These are phyloP conservation scores for Blastobotrys persicus DNA, from an alignment of 1,139 yeast species.

Conservation along the genomic window DNA sequence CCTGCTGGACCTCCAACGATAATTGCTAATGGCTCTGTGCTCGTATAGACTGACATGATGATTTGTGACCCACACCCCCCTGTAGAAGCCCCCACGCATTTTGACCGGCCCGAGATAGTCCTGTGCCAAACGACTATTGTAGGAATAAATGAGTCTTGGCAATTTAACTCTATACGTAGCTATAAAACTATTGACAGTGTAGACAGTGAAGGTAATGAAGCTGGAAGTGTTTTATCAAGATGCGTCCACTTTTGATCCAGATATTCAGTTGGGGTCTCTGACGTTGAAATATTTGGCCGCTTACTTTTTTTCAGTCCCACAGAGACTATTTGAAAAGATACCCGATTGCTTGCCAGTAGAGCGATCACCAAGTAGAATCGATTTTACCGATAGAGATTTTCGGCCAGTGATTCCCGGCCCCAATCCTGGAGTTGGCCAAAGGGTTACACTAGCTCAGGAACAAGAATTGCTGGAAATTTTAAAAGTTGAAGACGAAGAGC, in stretches of 20 bases:
- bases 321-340: neutral
- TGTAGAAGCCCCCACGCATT: neutral
- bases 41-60: neutral
- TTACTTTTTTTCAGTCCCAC: conserved; percentile 4
- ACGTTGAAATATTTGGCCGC: conserved; percentile 3
- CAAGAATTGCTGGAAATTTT: neutral
- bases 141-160: no score
- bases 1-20: conserved; percentile 92
- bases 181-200: no score
- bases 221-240: neutral
- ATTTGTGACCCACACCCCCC: neutral
- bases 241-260: conserved; percentile 4
- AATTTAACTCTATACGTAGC: no score
- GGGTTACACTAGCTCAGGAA: neutral
- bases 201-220: no score
- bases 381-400: neutral
- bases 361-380: neutral
- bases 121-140: no score
- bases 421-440: neutral
- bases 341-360: neutral
- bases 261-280: neutral
- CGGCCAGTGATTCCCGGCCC: neutral
- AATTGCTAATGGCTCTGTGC: conserved; percentile 30
- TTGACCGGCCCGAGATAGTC: neutral
- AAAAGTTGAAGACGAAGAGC: neutral